Evolutionary conservation across 106 monocot species (phyloP).

Genomic region (Platanthera guangdongensis): DNA sequence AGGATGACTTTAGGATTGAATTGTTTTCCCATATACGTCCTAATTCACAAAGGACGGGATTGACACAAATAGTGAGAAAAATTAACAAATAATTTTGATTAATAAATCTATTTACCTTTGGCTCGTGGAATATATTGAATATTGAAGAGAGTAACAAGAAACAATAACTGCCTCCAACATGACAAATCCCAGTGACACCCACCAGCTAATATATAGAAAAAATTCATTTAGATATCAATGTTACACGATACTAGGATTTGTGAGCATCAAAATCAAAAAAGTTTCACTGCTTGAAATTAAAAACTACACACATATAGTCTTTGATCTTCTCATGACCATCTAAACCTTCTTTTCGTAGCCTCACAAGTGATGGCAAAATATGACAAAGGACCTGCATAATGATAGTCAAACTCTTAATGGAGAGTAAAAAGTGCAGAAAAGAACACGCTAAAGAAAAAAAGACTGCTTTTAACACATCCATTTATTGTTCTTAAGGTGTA

Average conservation of each 20-base stretch:
- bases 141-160: slow-evolving; percentile 77
- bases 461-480: background rate
- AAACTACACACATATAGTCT: slow-evolving; percentile 94
- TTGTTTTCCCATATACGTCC: background rate
- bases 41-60: background rate
- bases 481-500: background rate
- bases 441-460: background rate
- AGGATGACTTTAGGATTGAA: background rate
- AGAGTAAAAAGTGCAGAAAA: background rate
- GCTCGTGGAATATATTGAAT: slow-evolving; percentile 86
- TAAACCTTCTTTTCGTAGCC: slow-evolving; percentile 94
- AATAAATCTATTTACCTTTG: slow-evolving; percentile 32
- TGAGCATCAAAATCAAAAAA: slow-evolving; percentile 11
- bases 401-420: background rate
- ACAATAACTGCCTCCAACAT: slow-evolving; percentile 72
- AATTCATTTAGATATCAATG: background rate
- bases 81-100: background rate
- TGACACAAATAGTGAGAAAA: background rate
- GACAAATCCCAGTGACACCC: slow-evolving; percentile 83
- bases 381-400: slow-evolving; percentile 70
- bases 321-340: slow-evolving; percentile 99
- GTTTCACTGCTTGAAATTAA: slow-evolving; percentile 60
- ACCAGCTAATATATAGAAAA: slow-evolving; percentile 59
- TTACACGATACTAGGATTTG: background rate
- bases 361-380: slow-evolving; percentile 75